These are phyloP conservation scores for Vanrija sp. DNA, from an alignment of 1,284 basidiomycete genomes.

Conservation along the genomic window DNA sequence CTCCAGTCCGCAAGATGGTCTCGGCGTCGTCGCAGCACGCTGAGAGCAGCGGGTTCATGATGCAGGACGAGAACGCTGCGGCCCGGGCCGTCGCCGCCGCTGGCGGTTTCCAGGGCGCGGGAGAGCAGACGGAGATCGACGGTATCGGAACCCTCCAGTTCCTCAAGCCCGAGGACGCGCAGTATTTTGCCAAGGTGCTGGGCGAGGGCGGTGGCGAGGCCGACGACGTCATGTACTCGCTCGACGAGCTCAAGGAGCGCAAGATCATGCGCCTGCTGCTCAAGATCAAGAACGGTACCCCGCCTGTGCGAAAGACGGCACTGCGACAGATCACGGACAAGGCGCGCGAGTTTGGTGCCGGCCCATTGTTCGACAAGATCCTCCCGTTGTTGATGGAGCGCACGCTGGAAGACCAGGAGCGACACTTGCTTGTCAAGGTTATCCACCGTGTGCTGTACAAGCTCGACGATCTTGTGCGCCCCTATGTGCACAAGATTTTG, in stretches of 20 bases:
- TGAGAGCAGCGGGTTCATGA: constrained; percentile 71
- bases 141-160: constrained; percentile 96
- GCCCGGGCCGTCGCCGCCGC: constrained; percentile 79
- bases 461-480: constrained; percentile 95
- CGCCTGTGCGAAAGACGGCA: constrained; percentile 95
- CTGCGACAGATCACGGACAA: constrained; percentile 99
- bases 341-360: constrained; percentile 95
- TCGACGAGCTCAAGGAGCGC: constrained; percentile 99
- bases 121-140: constrained; percentile 96
- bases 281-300: constrained; percentile 99
- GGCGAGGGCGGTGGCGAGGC: constrained; percentile 80
- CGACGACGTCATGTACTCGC: constrained; percentile 71
- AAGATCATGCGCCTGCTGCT: constrained; percentile 99
- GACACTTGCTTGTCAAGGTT: constrained; percentile 97
- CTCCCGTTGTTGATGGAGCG: constrained; percentile 98
- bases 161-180: constrained; percentile 96
- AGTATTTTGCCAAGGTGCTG: constrained; percentile 95
- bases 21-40: constrained; percentile 57
- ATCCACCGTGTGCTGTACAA: constrained; percentile 99
- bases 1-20: constrained; percentile 54
- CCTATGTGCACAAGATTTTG: constrained; percentile 98
- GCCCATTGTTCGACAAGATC: constrained; percentile 99
- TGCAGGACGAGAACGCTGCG: constrained; percentile 88
- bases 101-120: constrained; percentile 74
- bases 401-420: constrained; percentile 97